Conservation (phyloP, 768 basidiomycete species). For the Mycena olivaceomarginata region DNA sequence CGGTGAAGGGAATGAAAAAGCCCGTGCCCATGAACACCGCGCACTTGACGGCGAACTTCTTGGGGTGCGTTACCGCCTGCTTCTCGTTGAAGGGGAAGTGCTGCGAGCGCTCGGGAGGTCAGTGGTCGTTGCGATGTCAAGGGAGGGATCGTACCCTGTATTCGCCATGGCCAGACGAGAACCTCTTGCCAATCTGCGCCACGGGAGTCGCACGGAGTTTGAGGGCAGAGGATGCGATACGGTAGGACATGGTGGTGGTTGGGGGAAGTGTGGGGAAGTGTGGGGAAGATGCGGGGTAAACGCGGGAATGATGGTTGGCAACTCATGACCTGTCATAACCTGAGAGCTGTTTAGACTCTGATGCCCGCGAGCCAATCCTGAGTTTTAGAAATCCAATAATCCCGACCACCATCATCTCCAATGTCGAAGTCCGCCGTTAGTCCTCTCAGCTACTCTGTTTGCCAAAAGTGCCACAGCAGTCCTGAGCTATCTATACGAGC, state of each 20-base stretch:
- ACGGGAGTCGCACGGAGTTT: constrained; percentile 28
- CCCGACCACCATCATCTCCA: too few relatives aligned
- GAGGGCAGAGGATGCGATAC: constrained; percentile 39
- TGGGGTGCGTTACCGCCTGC: constrained; percentile 33
- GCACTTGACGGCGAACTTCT: constrained; percentile 32
- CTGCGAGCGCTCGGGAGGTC: constrained; percentile 10
- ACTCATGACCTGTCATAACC: constrained; percentile 35
- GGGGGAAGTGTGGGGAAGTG: constrained; percentile 49
- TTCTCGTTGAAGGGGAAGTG: constrained; percentile 42
- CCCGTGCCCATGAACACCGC: constrained; percentile 38
- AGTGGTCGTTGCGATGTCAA: not conserved
- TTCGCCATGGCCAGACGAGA: constrained; percentile 42
- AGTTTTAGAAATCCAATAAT: too few relatives aligned
- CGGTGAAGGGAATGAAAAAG: constrained; percentile 42
- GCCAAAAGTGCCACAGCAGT: too few relatives aligned
- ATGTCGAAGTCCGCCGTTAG: too few relatives aligned
- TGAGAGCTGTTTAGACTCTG: not conserved
- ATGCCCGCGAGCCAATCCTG: not conserved
- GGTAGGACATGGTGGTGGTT: constrained; percentile 35
- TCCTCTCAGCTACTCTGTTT: too few relatives aligned
- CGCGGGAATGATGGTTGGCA: constrained; percentile 14
- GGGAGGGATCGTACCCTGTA: constrained; percentile 33
- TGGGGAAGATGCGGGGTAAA: not conserved
- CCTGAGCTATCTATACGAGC: too few relatives aligned
- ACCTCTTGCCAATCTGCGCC: constrained; percentile 39